A percentile compares a stretch with the other conserved stretches of the same genome.
Conservation (phyloP, 805 yeast genomes). For the Allodekkera sacchari region DNA sequence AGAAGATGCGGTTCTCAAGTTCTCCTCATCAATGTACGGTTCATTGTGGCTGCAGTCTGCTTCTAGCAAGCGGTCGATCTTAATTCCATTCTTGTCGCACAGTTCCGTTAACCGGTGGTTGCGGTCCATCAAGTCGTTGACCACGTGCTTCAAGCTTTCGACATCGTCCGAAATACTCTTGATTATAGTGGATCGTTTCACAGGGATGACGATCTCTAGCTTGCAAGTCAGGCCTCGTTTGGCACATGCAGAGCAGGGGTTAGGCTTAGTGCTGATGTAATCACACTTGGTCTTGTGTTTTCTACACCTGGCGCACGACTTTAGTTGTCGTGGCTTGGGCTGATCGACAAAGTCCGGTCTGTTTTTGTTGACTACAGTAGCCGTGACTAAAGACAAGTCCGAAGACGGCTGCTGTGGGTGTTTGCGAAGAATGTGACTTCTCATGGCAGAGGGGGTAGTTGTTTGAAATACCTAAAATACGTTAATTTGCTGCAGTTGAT, state of each 20-base stretch:
- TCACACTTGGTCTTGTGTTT: conserved; percentile 63
- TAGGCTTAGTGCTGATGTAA: conserved; percentile 41
- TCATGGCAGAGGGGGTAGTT: background rate
- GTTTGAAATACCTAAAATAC: no score
- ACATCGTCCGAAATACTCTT: conserved; percentile 26
- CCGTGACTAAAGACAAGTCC: conserved; percentile 13
- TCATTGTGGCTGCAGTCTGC: no score
- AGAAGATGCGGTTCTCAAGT: no score
- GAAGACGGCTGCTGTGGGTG: background rate
- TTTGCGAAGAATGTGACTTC: background rate
- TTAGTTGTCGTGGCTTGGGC: conserved; percentile 35
- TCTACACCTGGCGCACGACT: conserved; percentile 58
- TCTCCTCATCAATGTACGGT: no score
- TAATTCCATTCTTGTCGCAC: conserved; percentile 19
- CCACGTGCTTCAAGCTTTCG: conserved; percentile 20
- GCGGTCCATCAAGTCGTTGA: conserved; percentile 19
- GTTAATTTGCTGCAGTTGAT: background rate
- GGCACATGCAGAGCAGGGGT: conserved; percentile 49
- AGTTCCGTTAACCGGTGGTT: conserved; percentile 17
- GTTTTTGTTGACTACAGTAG: conserved; percentile 14
- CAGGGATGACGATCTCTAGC: conserved; percentile 46
- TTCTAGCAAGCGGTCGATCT: conserved; percentile 24
- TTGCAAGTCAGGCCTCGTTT: conserved; percentile 44
- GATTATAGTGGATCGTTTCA: conserved; percentile 37
- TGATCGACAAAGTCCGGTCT: conserved; percentile 15